Evolutionary conservation across 208 protist genomes (phyloP).

Genomic region (Acanthamoeba polyphaga): DNA sequence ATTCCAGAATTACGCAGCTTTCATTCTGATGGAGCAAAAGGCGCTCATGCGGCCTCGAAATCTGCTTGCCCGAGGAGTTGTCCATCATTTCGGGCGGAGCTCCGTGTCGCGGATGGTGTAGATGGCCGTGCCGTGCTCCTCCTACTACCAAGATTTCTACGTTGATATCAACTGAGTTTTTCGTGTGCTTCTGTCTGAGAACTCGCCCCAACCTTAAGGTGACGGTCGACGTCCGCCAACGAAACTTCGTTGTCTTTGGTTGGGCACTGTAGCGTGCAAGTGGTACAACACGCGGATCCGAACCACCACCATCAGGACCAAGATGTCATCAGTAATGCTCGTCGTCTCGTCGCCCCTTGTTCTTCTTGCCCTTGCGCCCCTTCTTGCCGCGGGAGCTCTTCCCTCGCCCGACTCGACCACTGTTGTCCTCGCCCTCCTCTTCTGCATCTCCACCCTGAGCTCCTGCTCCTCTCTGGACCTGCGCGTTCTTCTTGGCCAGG

Average conservation of each 20-base stretch:
- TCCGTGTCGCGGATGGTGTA: not conserved
- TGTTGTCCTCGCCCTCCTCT: not conserved
- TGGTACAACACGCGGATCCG: not conserved
- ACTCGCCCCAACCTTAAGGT: too few species aligned
- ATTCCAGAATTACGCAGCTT: conserved; percentile 54
- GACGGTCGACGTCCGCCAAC: too few species aligned
- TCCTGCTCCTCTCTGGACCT: not conserved
- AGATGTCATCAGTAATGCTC: not conserved
- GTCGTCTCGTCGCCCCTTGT: not conserved
- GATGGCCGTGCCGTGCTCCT: not conserved
- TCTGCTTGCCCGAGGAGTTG: not conserved
- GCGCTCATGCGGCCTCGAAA: not conserved
- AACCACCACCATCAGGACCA: not conserved
- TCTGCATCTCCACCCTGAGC: not conserved
- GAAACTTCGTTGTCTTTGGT: not conserved
- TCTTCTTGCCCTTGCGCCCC: not conserved
- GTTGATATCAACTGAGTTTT: too few species aligned
- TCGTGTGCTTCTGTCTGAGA: not conserved
- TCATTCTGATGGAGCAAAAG: conserved; percentile 50
- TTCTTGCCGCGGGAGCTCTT: not conserved
- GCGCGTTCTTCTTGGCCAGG: not conserved
- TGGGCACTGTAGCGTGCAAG: not conserved
- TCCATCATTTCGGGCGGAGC: not conserved
- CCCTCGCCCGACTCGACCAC: not conserved
- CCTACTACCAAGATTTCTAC: not conserved